phyloP scores from a whole-genome alignment of 768 basidiomycete genomes.

The Termitomyces eurrhizus region DNA sequence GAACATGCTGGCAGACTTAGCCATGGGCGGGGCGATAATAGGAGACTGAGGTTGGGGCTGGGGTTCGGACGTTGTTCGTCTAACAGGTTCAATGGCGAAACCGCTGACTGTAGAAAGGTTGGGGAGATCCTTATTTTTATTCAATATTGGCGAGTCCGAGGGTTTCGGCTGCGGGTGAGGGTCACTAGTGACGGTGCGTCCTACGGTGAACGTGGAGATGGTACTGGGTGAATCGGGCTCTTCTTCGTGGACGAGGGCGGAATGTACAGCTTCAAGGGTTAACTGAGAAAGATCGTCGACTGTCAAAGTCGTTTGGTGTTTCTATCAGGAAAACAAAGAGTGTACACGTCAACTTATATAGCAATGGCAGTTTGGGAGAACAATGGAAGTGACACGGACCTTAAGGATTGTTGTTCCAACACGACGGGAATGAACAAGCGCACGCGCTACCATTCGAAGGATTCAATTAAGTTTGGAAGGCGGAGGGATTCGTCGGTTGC shows the following conservation, averaged over 20 bases:
- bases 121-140: slow-evolving; percentile 18
- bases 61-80: slow-evolving; percentile 31
- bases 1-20: slow-evolving; percentile 28
- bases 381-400: slow-evolving; percentile 27
- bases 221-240: slow-evolving; percentile 22
- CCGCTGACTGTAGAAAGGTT: slow-evolving; percentile 14
- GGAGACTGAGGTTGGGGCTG: slow-evolving; percentile 18
- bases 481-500: background rate
- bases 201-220: slow-evolving; percentile 11
- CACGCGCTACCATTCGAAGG: slow-evolving; percentile 31
- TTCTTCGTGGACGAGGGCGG: slow-evolving; percentile 25
- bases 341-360: slow-evolving; percentile 9
- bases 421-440: slow-evolving; percentile 44
- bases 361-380: slow-evolving; percentile 14
- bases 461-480: slow-evolving; percentile 3
- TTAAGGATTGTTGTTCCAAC: slow-evolving; percentile 41
- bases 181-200: slow-evolving; percentile 7
- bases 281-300: slow-evolving; percentile 41
- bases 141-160: slow-evolving; percentile 6
- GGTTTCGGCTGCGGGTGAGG: slow-evolving; percentile 1
- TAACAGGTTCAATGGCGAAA: slow-evolving; percentile 20
- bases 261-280: slow-evolving; percentile 34
- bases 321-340: slow-evolving; percentile 25
- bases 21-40: slow-evolving; percentile 18
- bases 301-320: slow-evolving; percentile 42